Percentiles rank a stretch among this genome's conserved stretches.
Conservation (phyloP, 2,329 filamentous ascomycete species). For the Shiraia sp. region DNA sequence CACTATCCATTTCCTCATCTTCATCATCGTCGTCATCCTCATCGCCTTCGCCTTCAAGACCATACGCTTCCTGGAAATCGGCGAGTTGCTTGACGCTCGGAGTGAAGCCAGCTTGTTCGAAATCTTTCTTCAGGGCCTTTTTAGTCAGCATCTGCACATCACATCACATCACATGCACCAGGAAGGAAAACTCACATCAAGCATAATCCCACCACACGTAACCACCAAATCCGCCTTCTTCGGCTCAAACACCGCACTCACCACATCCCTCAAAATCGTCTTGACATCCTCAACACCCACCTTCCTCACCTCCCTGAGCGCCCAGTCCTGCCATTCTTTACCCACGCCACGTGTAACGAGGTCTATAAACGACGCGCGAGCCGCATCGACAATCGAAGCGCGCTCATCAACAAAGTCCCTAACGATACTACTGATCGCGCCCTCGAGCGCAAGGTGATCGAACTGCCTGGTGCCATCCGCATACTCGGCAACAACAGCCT, state of each 20-base stretch:
- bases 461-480: conserved; percentile 72
- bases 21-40: conserved; percentile 63
- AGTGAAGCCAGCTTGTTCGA: conserved; percentile 77
- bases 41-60: conserved; percentile 66
- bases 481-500: conserved; percentile 73
- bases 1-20: conserved; percentile 61
- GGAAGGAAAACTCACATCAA: conserved; percentile 66
- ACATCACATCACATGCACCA: no score
- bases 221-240: conserved; percentile 82
- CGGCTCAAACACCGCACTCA: conserved; percentile 80
- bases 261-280: conserved; percentile 70
- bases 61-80: conserved; percentile 89
- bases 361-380: conserved; percentile 79
- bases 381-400: conserved; percentile 79
- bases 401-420: conserved; percentile 86
- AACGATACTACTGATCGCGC: conserved; percentile 87
- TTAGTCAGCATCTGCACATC: conserved; percentile 8
- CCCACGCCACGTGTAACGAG: conserved; percentile 77
- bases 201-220: conserved; percentile 83
- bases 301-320: conserved; percentile 75
- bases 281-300: conserved; percentile 79
- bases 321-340: conserved; percentile 75
- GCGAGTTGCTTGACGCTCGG: conserved; percentile 73
- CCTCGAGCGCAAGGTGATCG: conserved; percentile 82
- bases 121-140: conserved; percentile 74